Evolutionary conservation across 2,329 filamentous ascomycete species (phyloP).

Genomic region (Corinectria fuckeliana): DNA sequence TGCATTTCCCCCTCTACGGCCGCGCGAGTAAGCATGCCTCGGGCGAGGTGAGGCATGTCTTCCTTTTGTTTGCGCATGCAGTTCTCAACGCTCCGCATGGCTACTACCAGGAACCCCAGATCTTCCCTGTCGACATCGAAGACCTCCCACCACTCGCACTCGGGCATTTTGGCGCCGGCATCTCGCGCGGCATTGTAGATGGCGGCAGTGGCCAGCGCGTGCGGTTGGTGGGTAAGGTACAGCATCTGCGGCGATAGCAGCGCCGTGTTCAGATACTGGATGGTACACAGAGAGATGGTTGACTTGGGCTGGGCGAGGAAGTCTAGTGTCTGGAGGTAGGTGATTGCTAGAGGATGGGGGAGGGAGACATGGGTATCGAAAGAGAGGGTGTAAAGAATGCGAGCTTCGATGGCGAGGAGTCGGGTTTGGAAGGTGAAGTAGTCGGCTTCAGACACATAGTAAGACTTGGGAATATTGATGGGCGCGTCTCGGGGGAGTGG

Average conservation of each 20-base stretch:
- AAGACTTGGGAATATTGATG: conserved; percentile 56
- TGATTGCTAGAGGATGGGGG: conserved; percentile 85
- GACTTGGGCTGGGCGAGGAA: conserved; percentile 58
- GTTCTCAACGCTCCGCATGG: conserved; percentile 77
- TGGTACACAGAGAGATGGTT: conserved; percentile 66
- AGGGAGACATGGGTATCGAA: conserved; percentile 87
- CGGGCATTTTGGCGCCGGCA: conserved; percentile 76
- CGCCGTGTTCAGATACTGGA: conserved; percentile 85
- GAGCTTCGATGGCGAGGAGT: conserved; percentile 77
- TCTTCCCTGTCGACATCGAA: conserved; percentile 97
- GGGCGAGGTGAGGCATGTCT: conserved; percentile 56
- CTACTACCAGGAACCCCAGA: conserved; percentile 89
- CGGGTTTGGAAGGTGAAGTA: conserved; percentile 70
- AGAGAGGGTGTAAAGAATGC: conserved; percentile 75
- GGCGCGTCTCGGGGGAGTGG: conserved; percentile 49
- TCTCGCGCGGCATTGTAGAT: conserved; percentile 91
- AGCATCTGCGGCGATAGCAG: conserved; percentile 87
- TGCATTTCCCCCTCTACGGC: conserved; percentile 67
- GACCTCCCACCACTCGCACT: conserved; percentile 94
- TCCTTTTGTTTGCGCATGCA: conserved; percentile 68
- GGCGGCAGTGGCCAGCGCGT: conserved; percentile 82
- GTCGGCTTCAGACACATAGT: conserved; percentile 75
- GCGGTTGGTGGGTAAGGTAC: conserved; percentile 91
- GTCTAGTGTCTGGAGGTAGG: conserved; percentile 89
- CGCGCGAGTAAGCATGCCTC: conserved; percentile 63